Evolutionary conservation across 306 rosid genomes (phyloP), one percentile per base, ranked within the genome.

Genomic region (Ormosia emarginata): DNA sequence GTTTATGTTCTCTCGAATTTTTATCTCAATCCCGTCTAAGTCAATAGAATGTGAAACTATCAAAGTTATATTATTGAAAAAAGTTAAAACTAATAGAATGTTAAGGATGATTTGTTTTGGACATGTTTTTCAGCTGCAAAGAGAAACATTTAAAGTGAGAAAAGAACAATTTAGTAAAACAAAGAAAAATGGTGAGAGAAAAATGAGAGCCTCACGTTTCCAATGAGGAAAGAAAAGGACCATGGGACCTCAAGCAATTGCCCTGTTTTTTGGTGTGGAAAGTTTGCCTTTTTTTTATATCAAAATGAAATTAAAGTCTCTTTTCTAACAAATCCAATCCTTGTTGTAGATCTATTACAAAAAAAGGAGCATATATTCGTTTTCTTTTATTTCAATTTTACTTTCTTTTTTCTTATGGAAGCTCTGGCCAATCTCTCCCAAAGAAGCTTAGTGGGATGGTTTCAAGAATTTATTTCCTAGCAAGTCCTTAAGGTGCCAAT

Each of bases 91-190:
- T 37, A 8, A 37, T n/a, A 67, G 34, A 15, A 68, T 1, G 15
- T 50, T 17, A n/a, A n/a, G 44, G 81, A n/a, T 52, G 29, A 77
- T 62, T 77, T 77, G 68, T 41, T 79, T 59, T 70, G 34, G 64
- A 56, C 59, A 7, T 6, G 40, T 58, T 79, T 18, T 59, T 71
- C 47, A 44, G 58, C 11, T 63, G 57, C 14, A 81, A 49, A 71
- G 9, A 9, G 15, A 24, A 40, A 40, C 56, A 6, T 56, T 74
- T 58, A 7, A 41, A 17, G 30, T 58, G 68, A 68, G 55, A 36
- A 50, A 47, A n/a, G 44, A 77, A 49, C 24, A 59, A 30, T 43
- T 61, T 49, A 62, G 47, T 2, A n/a, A 29, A 49, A 7, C 10
- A 57, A 3, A 58, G 56, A 30, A 75, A 75, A 59, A 43, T 30